Evolutionary conservation across 331 rosid genomes (phyloP), one percentile per base, ranked within the genome.

Genomic region (Prunus yedoensis): DNA sequence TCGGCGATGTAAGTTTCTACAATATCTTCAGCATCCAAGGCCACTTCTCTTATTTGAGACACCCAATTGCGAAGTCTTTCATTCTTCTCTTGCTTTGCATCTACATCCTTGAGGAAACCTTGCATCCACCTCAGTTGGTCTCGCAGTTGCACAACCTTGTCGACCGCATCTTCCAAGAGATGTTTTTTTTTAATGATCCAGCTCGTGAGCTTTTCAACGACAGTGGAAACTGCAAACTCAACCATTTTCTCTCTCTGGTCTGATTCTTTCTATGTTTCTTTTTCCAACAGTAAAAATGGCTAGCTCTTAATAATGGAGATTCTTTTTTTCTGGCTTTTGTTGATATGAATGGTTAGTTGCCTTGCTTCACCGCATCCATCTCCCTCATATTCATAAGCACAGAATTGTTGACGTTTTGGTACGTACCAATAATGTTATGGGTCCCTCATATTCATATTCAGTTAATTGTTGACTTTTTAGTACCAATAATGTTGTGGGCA

Each of bases 21-120:
- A 0, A 21, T 0, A 28, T 43, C 56, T 45, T 45, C 38, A 45
- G 56, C 71, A 23, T 67, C 38, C 0, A 2, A 3, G n/a, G 56
- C 71, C 7, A 67, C 56, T 20, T 45, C 71, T 20, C 35, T 66
- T 66, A 45, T 67, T 3, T 67, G 71, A 3, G 56, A 67, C 71
- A 20, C 50, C 56, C 38, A 67, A 11, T 17, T 27, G 3, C 16
- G n/a, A 6, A 43, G 23, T 43, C 54, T 67, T 21, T 43, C 38
- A 12, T 28, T 12, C n/a, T 2, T 23, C 3, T 67, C 21, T 45
- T 3, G 56, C 38, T 21, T 2, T 3, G 38, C 20, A 43, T 43
- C 53, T 11, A 32, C 54, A 43, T 41, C 54, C 35, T 43, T 12
- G 6, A 66, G 35, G 20, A 45, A 67, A 23, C 54, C 16, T 45